phyloP scores from a whole-genome alignment of 108 stramenopile species.

The Nitzschia inconspicua region DNA sequence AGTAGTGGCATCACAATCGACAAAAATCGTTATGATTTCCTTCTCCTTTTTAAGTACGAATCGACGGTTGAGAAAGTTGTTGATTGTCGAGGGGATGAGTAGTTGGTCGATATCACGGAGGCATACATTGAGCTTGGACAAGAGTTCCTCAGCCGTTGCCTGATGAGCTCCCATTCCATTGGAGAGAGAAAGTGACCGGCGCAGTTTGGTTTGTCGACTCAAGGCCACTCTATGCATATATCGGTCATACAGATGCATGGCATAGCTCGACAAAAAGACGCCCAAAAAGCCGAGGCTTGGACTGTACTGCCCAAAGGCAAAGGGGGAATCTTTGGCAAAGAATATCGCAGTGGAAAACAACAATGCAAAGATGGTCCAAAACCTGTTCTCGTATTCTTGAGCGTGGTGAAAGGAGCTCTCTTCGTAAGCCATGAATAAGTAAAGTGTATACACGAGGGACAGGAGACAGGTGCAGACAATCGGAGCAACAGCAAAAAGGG shows the following conservation, averaged over 20 bases:
- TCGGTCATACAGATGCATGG: slow-evolving; percentile 86
- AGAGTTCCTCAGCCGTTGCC: slow-evolving; percentile 64
- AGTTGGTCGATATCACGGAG: slow-evolving; percentile 85
- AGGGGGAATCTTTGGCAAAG: slow-evolving; percentile 85
- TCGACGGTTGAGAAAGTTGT: slow-evolving; percentile 85
- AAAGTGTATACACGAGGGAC: slow-evolving; percentile 72
- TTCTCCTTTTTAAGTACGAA: slow-evolving; percentile 84
- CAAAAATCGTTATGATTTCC: slow-evolving; percentile 89
- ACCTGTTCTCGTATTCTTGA: slow-evolving; percentile 92
- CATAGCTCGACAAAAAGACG: slow-evolving; percentile 69
- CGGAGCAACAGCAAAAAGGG: slow-evolving; percentile 78
- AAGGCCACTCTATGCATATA: slow-evolving; percentile 69
- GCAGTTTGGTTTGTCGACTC: slow-evolving; percentile 47
- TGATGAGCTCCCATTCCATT: background rate
- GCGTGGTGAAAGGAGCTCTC: slow-evolving; percentile 76
- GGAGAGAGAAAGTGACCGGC: slow-evolving; percentile 35
- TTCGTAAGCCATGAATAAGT: slow-evolving; percentile 85
- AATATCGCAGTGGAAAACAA: slow-evolving; percentile 73
- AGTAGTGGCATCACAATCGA: slow-evolving; percentile 88
- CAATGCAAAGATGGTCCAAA: slow-evolving; percentile 88
- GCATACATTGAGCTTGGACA: slow-evolving; percentile 66
- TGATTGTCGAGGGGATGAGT: slow-evolving; percentile 86
- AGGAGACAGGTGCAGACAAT: slow-evolving; percentile 71
- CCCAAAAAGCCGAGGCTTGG: slow-evolving; percentile 65
- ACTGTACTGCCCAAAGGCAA: slow-evolving; percentile 55